Conservation (phyloP, 2,329 filamentous ascomycete genomes). For the Ophiocordyceps polyrhachis-furcata region DNA sequence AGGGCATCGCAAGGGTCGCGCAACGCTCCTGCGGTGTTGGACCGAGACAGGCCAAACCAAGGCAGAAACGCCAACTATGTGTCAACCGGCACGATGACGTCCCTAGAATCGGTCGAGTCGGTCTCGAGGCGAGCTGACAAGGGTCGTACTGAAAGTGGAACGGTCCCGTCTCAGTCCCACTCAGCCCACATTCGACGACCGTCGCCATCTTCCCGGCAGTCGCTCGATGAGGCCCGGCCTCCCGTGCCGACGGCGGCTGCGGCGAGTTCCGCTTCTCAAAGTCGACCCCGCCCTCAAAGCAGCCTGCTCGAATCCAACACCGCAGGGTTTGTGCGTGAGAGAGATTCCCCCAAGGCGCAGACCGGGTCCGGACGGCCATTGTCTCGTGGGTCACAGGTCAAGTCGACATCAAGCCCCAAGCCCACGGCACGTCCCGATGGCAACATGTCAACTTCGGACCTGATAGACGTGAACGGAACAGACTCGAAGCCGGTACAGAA, state of each 20-base stretch:
- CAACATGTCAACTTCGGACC: constrained; percentile 49
- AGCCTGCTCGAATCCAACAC: constrained; percentile 63
- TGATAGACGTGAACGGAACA: constrained; percentile 51
- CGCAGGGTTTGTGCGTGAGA: constrained; percentile 62
- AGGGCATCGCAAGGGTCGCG: constrained; percentile 11
- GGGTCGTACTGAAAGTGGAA: constrained; percentile 2
- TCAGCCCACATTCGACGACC: constrained; percentile 8
- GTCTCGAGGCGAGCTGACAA: constrained; percentile 8
- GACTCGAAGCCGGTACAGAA: constrained; percentile 33
- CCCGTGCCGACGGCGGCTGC: constrained; percentile 1
- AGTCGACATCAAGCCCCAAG: constrained; percentile 22
- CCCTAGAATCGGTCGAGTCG: constrained; percentile 31
- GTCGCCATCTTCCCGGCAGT: constrained; percentile 6
- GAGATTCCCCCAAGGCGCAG: constrained; percentile 35
- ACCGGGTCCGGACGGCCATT: constrained; percentile 9
- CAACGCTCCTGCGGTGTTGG: constrained; percentile 10
- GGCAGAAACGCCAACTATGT: constrained; percentile 28
- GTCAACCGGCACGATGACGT: constrained; percentile 65
- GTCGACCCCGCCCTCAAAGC: constrained; percentile 55
- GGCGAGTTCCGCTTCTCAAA: constrained; percentile 12
- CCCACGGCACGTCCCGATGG: constrained; percentile 10
- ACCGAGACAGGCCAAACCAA: constrained; percentile 30
- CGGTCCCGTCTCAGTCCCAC: constrained; percentile 6
- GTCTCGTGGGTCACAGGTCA: constrained; percentile 8
- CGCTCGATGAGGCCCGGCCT: constrained; percentile 7